Conservation (phyloP, 371 early-diverging fungal species). For the Apophysomyces trapeziformis region DNA sequence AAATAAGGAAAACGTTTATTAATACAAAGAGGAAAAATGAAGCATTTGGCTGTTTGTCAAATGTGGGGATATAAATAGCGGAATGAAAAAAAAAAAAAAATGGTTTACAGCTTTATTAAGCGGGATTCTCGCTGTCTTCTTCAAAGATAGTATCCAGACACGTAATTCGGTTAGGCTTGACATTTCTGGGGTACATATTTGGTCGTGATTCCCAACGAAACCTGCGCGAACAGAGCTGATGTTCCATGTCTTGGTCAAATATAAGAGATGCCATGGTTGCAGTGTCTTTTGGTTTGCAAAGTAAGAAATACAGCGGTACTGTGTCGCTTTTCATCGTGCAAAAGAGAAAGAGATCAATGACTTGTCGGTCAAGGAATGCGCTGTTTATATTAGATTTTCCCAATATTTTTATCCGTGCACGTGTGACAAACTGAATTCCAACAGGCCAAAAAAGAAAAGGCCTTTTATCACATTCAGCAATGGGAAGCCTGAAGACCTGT, state of each 20-base stretch:
- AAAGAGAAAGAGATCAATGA: background rate
- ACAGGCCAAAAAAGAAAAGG: background rate
- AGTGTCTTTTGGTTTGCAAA: background rate
- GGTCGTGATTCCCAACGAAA: slow-evolving; percentile 4
- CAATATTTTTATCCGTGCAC: slow-evolving; percentile 2
- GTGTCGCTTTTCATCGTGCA: background rate
- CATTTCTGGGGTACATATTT: background rate
- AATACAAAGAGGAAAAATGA: background rate
- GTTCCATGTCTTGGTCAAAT: background rate
- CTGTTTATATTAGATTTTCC: slow-evolving; percentile 1
- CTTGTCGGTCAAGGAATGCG: background rate
- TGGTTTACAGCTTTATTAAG: background rate
- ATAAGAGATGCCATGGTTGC: background rate
- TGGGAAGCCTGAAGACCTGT: background rate
- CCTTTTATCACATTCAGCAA: background rate
- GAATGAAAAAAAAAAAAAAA: background rate
- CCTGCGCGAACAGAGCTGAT: background rate
- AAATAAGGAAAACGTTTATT: background rate
- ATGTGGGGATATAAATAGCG: background rate
- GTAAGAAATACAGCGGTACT: background rate
- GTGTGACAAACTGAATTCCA: background rate
- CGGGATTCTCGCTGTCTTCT: background rate
- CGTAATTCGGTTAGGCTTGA: background rate
- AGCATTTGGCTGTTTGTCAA: background rate
- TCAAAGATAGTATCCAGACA: background rate